These are phyloP conservation scores for Chaetothyriales sp. DNA, from an alignment of 2,329 filamentous ascomycete species.

Conservation along the genomic window DNA sequence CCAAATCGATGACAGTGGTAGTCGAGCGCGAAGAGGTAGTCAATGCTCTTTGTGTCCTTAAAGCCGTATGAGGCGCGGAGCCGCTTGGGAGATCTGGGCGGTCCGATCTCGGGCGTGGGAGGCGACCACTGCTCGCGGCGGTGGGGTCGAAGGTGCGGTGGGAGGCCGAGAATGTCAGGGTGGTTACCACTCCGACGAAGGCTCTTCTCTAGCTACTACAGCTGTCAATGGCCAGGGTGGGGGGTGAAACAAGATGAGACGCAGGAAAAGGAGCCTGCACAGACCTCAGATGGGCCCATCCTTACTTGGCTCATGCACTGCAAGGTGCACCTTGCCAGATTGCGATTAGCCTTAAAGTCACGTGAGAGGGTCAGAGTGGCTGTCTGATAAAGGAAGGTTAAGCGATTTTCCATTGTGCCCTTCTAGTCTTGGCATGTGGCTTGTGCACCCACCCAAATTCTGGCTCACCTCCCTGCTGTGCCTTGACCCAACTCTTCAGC, in stretches of 20 bases:
- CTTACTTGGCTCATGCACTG: not conserved
- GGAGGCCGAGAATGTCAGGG: not conserved
- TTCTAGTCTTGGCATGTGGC: not conserved
- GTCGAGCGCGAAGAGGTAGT: constrained; percentile 10
- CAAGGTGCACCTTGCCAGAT: not conserved
- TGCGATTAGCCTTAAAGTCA: not conserved
- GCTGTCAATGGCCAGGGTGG: not conserved
- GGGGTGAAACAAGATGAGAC: not conserved
- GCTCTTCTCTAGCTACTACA: not conserved
- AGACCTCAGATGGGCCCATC: not conserved
- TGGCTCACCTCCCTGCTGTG: not conserved
- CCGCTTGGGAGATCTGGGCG: not conserved
- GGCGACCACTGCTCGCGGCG: not conserved
- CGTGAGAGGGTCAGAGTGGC: not conserved
- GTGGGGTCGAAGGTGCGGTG: not conserved
- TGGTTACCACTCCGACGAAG: not conserved
- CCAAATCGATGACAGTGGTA: not conserved
- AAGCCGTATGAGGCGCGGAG: not conserved
- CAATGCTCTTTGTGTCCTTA: not conserved
- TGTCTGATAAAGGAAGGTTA: not conserved
- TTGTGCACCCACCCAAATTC: not conserved
- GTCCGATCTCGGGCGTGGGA: not conserved
- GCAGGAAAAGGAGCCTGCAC: not conserved
- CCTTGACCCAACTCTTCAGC: not conserved
- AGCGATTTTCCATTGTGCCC: not conserved